Evolutionary conservation across 345 rosid species (phyloP).

Genomic region (Eucalyptus polybractea): DNA sequence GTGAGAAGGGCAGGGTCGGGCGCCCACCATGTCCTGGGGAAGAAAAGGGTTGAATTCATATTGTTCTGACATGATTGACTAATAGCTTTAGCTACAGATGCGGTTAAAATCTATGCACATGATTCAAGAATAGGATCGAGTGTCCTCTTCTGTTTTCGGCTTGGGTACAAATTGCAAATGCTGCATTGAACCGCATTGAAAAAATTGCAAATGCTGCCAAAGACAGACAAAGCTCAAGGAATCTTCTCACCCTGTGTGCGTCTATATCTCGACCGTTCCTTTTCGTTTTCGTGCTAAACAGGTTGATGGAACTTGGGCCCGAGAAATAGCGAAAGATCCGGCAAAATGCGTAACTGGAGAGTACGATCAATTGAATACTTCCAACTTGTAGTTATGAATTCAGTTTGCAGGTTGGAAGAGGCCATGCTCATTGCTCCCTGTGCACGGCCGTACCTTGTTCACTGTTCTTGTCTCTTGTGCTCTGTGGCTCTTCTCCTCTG

Average conservation of each 20-base stretch:
- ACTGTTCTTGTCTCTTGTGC: background rate
- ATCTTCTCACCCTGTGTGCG: background rate
- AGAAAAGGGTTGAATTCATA: background rate
- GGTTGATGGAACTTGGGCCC: background rate
- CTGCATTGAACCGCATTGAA: background rate
- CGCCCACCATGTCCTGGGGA: background rate
- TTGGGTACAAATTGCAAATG: too few species aligned
- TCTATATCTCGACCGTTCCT: background rate
- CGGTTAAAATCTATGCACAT: background rate
- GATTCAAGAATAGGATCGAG: background rate
- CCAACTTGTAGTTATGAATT: background rate
- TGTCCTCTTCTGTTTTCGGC: background rate
- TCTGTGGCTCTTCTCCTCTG: background rate
- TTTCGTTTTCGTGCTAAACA: background rate
- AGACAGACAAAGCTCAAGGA: background rate
- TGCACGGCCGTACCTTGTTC: background rate
- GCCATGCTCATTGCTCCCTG: background rate
- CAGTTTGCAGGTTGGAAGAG: background rate
- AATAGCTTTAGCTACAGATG: background rate
- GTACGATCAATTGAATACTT: background rate
- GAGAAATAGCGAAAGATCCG: background rate
- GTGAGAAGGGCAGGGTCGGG: background rate
- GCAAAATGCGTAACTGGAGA: background rate
- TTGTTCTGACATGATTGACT: background rate
- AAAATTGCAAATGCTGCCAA: background rate